phyloP scores from a whole-genome alignment of 768 basidiomycete species.

The Naganishia vaughanmartiniae region DNA sequence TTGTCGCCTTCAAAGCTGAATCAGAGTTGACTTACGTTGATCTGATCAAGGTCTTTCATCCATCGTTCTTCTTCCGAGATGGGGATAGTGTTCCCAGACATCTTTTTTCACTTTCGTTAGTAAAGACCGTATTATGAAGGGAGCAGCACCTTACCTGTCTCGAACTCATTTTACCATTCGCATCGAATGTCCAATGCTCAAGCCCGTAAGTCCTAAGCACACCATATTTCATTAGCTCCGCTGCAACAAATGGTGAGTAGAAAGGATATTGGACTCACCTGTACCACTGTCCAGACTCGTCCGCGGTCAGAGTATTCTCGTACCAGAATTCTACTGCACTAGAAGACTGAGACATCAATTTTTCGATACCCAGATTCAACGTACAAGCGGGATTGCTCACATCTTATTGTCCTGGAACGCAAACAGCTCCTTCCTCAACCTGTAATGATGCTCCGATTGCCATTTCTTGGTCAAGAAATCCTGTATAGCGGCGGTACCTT shows the following conservation, averaged over 20 bases:
- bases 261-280: not conserved
- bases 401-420: constrained; percentile 61
- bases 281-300: constrained; percentile 36
- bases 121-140: constrained; percentile 42
- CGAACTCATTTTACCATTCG: constrained; percentile 59
- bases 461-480: constrained; percentile 60
- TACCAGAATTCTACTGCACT: constrained; percentile 58
- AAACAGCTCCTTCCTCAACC: constrained; percentile 59
- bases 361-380: not conserved
- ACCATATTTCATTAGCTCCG: too few species aligned
- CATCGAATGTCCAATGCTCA: constrained; percentile 62
- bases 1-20: not conserved
- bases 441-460: constrained; percentile 59
- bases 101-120: constrained; percentile 27
- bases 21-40: constrained; percentile 33
- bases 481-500: constrained; percentile 56
- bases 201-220: constrained; percentile 39
- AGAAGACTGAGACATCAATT: not conserved
- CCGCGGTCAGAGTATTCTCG: constrained; percentile 51
- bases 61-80: constrained; percentile 58
- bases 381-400: constrained; percentile 24
- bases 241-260: not conserved
- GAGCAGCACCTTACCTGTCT: constrained; percentile 54
- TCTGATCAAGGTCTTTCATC: constrained; percentile 55
- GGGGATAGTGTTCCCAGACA: constrained; percentile 52